Percentiles rank a stretch among this genome's conserved stretches.
These are phyloP conservation scores for Trifolium dubium DNA, from an alignment of 306 rosid species.

Conservation along the genomic window DNA sequence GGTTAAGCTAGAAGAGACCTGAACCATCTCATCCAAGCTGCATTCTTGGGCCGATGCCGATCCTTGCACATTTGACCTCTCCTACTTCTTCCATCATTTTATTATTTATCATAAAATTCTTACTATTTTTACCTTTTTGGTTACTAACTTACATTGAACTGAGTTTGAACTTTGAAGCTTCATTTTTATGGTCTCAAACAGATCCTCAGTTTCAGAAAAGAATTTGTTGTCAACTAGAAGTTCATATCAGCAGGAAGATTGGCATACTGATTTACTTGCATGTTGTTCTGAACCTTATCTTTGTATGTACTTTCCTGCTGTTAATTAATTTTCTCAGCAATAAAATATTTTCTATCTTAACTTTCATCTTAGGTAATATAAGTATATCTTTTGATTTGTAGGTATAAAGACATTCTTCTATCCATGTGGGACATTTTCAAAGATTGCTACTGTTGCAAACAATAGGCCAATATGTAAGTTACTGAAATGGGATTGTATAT, in stretches of 20 bases:
- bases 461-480: conserved; percentile 87
- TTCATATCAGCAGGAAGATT: conserved; percentile 70
- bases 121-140: conserved; percentile 2
- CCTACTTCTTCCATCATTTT: conserved; percentile 18
- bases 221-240: conserved; percentile 66
- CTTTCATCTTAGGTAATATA: conserved; percentile 26
- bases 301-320: conserved; percentile 61
- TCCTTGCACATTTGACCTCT: background rate
- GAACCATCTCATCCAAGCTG: background rate
- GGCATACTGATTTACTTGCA: conserved; percentile 93
- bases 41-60: background rate
- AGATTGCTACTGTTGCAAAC: conserved; percentile 82
- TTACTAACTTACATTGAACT: conserved; percentile 32
- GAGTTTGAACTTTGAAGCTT: conserved; percentile 32
- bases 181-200: conserved; percentile 47
- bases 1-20: background rate
- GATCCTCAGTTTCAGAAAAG: conserved; percentile 62
- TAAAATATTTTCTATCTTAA: background rate
- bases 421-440: conserved; percentile 94
- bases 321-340: conserved; percentile 14
- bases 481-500: background rate
- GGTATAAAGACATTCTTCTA: conserved; percentile 86
- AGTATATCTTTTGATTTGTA: conserved; percentile 46
- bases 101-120: conserved; percentile 17
- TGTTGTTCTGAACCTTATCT: conserved; percentile 91